Conservation (phyloP, 2,329 filamentous ascomycete species). For the Aspergillus candidus region DNA sequence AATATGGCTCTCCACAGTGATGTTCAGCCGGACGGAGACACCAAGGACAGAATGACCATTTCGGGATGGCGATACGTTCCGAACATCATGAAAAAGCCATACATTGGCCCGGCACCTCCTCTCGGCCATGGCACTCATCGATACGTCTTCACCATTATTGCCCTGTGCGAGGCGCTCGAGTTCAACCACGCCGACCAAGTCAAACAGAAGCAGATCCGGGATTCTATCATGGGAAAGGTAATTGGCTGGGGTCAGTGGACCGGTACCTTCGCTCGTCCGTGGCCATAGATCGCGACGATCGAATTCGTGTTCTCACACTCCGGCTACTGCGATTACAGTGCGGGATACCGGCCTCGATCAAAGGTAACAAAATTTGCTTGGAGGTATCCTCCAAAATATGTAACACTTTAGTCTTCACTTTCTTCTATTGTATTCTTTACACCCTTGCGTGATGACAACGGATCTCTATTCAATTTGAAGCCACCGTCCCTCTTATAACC, state of each 20-base stretch:
- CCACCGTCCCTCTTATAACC: too few relatives aligned
- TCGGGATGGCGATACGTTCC: conserved; percentile 26
- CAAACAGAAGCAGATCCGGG: conserved; percentile 23
- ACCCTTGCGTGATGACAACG: neutral
- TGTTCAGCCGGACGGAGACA: conserved; percentile 8
- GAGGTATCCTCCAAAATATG: neutral
- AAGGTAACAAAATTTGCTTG: too few relatives aligned
- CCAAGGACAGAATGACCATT: conserved; percentile 14
- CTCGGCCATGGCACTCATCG: conserved; percentile 29
- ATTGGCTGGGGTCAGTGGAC: conserved; percentile 29
- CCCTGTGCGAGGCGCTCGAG: conserved; percentile 20
- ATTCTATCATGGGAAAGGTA: conserved; percentile 24
- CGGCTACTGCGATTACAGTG: too few relatives aligned
- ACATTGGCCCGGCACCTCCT: conserved; percentile 22
- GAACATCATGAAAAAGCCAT: conserved; percentile 19
- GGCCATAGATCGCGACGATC: conserved; percentile 9
- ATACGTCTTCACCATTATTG: conserved; percentile 29
- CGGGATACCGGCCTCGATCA: too few relatives aligned
- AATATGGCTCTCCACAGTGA: conserved; percentile 14
- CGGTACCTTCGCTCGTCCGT: conserved; percentile 23
- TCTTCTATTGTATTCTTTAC: neutral
- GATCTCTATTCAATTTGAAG: neutral
- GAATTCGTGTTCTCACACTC: too few relatives aligned
- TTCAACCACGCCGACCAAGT: conserved; percentile 17
- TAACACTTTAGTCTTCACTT: neutral